Base-by-base conservation (phyloP, 139 green algal genomes). In the Picocystis salinarum region DNA sequence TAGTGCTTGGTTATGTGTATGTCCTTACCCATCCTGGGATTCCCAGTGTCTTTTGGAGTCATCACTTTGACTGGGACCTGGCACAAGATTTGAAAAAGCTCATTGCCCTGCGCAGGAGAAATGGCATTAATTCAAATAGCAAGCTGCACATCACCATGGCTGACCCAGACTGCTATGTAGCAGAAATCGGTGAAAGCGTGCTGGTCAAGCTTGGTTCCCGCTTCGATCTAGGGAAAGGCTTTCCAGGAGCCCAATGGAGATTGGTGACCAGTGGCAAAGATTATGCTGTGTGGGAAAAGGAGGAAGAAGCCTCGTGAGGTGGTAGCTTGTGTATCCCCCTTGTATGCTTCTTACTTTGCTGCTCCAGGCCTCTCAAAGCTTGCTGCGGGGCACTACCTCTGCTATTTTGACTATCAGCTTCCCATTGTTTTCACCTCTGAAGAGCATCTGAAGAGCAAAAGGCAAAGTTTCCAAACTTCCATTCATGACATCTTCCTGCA, bases 41-140 rank as follows among this genome's bases (percentile, higher is more conserved):
- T 34, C 81, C 77, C 23, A 81, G 65, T 51, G 58, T 93, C 10
- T 83, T 90, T 40, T 88, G 60, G 44, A 80, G 90, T 42, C 83
- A 92, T 51, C 48, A 76, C 48, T 82, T 75, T 31, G 54, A 67
- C 36, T 82, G 66, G 61, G 68, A 65, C 24, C 23, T 67, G 28
- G 33, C 55, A 12, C 33, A 58, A 22, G 18, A 41, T 2, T 61
- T 70, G 11, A 23, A 46, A 15, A 33, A 65, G 28, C 55, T 76
- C 17, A 48, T 76, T 33, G 45, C 33, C 26, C 10, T 80, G 17
- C 58, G 77, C 18, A 56, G 63, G 39, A 48, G 53, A 37, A 53
- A 44, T 9, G 60, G 55, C 29, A 47, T 89, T 5, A 31, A 53
- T 15, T 55, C 76, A 0, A 30, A 55, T 39, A 70, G 51, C 59